These are phyloP conservation scores for Hyparrhenia diplandra DNA, from an alignment of 176 grass and related monocot species.

Conservation along the genomic window DNA sequence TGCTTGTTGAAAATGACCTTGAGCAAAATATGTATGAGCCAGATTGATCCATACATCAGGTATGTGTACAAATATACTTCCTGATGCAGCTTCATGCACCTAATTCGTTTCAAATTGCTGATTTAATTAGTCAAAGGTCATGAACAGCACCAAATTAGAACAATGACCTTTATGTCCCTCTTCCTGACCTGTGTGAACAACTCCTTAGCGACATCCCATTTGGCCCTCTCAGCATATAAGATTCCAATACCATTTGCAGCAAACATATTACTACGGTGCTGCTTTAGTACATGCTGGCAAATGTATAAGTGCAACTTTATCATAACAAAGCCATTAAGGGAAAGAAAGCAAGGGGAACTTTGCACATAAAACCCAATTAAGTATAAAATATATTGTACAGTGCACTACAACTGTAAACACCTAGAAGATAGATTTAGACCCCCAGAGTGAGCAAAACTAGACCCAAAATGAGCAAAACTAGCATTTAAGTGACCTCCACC, in stretches of 20 bases:
- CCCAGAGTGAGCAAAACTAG: background rate
- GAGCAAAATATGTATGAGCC: slow-evolving; percentile 93
- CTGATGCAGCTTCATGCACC: slow-evolving; percentile 97
- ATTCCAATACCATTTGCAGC: slow-evolving; percentile 95
- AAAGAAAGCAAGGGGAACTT: background rate
- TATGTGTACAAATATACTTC: slow-evolving; percentile 88
- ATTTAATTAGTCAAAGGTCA: slow-evolving; percentile 1
- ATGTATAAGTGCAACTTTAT: slow-evolving; percentile 5
- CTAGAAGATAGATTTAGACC: background rate
- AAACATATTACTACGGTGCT: slow-evolving; percentile 78
- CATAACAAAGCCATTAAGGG: background rate
- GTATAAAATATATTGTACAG: background rate
- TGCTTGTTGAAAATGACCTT: slow-evolving; percentile 90
- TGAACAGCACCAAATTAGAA: slow-evolving; percentile 5
- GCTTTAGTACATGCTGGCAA: slow-evolving; percentile 66
- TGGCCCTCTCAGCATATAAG: slow-evolving; percentile 85
- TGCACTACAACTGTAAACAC: background rate
- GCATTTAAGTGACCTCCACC: background rate
- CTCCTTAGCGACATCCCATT: slow-evolving; percentile 92
- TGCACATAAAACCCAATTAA: background rate
- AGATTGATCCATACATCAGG: slow-evolving; percentile 98
- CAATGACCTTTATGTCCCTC: background rate
- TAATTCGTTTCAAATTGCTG: slow-evolving; percentile 43
- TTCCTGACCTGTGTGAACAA: slow-evolving; percentile 85
- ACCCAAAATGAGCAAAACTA: background rate